These are phyloP conservation scores for Physcomitrium patens DNA, from an alignment of 225 moss, liverwort and hornwort genomes.

Conservation along the genomic window DNA sequence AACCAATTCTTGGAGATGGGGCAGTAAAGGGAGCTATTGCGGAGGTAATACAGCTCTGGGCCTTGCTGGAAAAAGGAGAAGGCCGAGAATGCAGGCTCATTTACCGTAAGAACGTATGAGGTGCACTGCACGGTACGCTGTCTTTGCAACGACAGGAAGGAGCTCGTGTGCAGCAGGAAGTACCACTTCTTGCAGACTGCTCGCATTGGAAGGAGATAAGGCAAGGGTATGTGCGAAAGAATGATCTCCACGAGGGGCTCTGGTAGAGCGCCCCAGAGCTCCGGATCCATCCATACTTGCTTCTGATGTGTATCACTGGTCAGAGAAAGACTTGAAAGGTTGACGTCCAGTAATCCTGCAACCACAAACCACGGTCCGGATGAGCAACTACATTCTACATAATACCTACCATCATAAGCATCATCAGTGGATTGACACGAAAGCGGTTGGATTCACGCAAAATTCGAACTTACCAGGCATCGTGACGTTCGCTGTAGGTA, in stretches of 20 bases:
- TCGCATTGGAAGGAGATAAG: conserved; percentile 54
- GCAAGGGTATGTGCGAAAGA: conserved; percentile 46
- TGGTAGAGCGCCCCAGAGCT: conserved; percentile 43
- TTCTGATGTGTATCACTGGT: conserved; percentile 49
- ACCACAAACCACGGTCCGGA: not conserved
- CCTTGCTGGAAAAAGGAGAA: conserved; percentile 58
- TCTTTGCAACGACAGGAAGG: conserved; percentile 42
- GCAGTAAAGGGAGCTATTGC: conserved; percentile 59
- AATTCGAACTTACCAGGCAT: conserved; percentile 38
- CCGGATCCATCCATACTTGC: conserved; percentile 64
- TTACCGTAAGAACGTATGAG: conserved; percentile 58
- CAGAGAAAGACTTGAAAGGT: conserved; percentile 54
- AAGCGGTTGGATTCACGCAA: not conserved
- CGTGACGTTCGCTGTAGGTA: conserved; percentile 18
- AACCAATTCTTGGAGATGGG: conserved; percentile 62
- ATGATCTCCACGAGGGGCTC: conserved; percentile 52
- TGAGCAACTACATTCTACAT: not conserved
- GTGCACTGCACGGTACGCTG: conserved; percentile 49
- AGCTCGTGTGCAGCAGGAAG: conserved; percentile 35
- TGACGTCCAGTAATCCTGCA: conserved; percentile 50
- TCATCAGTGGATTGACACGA: not conserved
- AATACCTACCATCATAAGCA: not conserved
- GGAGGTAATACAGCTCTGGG: conserved; percentile 53
- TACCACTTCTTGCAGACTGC: conserved; percentile 51
- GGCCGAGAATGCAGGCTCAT: conserved; percentile 51